Percentiles rank a stretch among this genome's conserved stretches.
phyloP scores from a whole-genome alignment of 2,329 filamentous ascomycete species.

The Hypoxylon sp. region DNA sequence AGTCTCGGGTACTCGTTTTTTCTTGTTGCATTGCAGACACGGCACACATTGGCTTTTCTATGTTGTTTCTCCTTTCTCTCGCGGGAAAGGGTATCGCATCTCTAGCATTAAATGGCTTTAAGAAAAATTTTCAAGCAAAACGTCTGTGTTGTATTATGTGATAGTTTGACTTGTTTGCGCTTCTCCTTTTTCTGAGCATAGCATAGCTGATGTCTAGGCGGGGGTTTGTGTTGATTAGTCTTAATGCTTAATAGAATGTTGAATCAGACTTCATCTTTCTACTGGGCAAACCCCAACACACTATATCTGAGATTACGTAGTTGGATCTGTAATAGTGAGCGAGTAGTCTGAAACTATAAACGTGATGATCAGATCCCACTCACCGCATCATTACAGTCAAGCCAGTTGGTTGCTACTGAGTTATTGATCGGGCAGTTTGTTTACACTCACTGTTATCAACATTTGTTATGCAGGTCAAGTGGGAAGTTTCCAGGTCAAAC shows the following conservation, averaged over 20 bases:
- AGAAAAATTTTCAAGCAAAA: constrained; percentile 9
- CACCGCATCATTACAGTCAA: not conserved
- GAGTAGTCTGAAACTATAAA: not conserved
- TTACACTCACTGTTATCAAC: not conserved
- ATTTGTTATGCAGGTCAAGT: not conserved
- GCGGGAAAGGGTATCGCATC: constrained; percentile 19
- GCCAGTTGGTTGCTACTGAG: not conserved
- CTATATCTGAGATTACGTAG: no score
- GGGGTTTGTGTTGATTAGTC: not conserved
- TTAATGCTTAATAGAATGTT: not conserved
- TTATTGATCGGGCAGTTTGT: not conserved
- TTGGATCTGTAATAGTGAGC: not conserved
- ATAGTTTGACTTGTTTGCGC: constrained; percentile 1
- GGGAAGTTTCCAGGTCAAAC: constrained; percentile 8
- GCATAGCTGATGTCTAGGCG: no score
- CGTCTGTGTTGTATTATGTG: constrained; percentile 7
- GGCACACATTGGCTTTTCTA: constrained; percentile 13
- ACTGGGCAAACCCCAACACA: no score
- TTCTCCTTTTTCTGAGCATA: not conserved
- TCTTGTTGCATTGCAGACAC: constrained; percentile 23
- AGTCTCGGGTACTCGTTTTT: constrained; percentile 28
- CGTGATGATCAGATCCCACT: not conserved
- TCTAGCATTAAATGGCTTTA: constrained; percentile 30
- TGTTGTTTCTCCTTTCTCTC: constrained; percentile 11
- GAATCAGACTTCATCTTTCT: no score